Base-by-base conservation (phyloP, 257 asterid genomes). In the Echium plantagineum region DNA sequence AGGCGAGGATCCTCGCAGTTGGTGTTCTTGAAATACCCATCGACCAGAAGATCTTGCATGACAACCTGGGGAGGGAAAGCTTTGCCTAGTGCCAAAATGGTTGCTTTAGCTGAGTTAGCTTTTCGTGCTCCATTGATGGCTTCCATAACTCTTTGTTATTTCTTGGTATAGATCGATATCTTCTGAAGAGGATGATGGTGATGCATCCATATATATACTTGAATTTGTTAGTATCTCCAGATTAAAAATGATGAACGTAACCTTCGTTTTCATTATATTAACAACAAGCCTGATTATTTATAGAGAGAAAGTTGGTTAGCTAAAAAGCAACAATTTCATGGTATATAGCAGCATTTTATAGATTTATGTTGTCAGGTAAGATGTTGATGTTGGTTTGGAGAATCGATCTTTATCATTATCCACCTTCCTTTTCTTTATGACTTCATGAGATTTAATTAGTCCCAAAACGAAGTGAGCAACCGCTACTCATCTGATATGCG, bases 21-120 rank as follows among this genome's bases (percentile, higher is more conserved):
- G 69, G 96, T 85, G 83, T 72, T 82, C 69, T 61, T 77, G 83
- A 90, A 85, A 65, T 90, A 90, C 60, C 90, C 98, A 75, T 90
- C 98, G 8, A 87, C 98, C 62, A 90, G 58, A 67, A 80, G 79
- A 52, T 90, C 98, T 62, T 90, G 98, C 77, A 90, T 80, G 52
- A 90, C 96, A 7, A 90, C 96, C 73, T 90, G 98, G 69, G 84
- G 98, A 47, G 96, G 96, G 42, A 90, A 90, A 64, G 98, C 98
- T 66, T 90, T 90, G 38, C 98, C 98, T 1, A 90, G 79, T 30
- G 95, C 87, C 35, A 87, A 83, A 72, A 90, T 80, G 15, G 74
- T 66, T 3, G 98, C 96, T 31, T 83, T 87, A 54, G 71, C 79
- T 0, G 64, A 52, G 46, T 54, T 74, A 15, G 47, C 62, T 21